phyloP scores from a whole-genome alignment of 441 rosid genomes.

The Capsella rubella region DNA sequence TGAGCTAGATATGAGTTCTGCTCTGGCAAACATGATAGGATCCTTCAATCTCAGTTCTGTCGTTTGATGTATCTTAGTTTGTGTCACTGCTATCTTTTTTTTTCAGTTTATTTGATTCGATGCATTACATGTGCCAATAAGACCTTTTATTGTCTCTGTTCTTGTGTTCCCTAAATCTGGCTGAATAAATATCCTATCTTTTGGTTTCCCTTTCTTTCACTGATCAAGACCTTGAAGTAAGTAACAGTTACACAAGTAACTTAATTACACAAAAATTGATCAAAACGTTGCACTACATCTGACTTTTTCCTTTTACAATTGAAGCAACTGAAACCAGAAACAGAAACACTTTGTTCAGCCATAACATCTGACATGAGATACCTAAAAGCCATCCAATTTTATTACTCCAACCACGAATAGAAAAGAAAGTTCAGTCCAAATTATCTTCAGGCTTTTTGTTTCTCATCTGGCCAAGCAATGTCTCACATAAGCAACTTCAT shows the following conservation, averaged over 20 bases:
- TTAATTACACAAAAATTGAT: slow-evolving; percentile 34
- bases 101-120: slow-evolving; percentile 10
- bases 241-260: not conserved
- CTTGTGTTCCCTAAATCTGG: slow-evolving; percentile 1
- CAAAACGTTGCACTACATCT: slow-evolving; percentile 33
- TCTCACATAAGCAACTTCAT: slow-evolving; percentile 25
- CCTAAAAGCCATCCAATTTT: slow-evolving; percentile 1
- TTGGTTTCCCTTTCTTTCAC: slow-evolving; percentile 7
- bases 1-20: slow-evolving; percentile 39
- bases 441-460: slow-evolving; percentile 7
- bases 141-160: not conserved
- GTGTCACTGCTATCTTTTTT: not conserved
- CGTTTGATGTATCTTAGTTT: slow-evolving; percentile 31
- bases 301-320: slow-evolving; percentile 10
- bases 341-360: slow-evolving; percentile 24
- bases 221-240: not conserved
- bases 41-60: slow-evolving; percentile 41
- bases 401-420: not conserved
- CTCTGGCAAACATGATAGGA: slow-evolving; percentile 44
- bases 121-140: slow-evolving; percentile 9
- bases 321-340: slow-evolving; percentile 33
- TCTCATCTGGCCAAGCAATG: slow-evolving; percentile 27
- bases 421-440: not conserved
- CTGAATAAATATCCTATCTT: slow-evolving; percentile 5
- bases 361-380: slow-evolving; percentile 19